Evolutionary conservation across 1,139 yeast genomes (phyloP).

Genomic region (Yamadazyma buinensis): DNA sequence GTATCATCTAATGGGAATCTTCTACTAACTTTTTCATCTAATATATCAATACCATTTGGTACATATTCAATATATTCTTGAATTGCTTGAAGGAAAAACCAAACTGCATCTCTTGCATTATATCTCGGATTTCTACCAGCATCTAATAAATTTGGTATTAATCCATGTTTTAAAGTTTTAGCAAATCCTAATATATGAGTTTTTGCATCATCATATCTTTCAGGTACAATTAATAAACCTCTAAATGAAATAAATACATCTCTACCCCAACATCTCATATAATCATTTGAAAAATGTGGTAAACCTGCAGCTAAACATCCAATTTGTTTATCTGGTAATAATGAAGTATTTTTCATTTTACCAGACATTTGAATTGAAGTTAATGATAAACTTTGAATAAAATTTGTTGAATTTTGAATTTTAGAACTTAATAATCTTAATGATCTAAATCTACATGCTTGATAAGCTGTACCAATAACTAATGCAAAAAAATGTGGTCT

Average conservation of each 20-base stretch:
- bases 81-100: conserved; percentile 86
- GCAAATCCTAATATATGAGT: conserved; percentile 84
- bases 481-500: conserved; percentile 86
- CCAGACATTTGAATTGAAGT: conserved; percentile 90
- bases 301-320: conserved; percentile 93
- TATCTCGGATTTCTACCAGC: conserved; percentile 92
- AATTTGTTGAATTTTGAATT: conserved; percentile 61
- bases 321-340: conserved; percentile 57
- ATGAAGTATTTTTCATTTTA: conserved; percentile 66
- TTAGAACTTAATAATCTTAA: conserved; percentile 51
- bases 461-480: conserved; percentile 75
- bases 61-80: conserved; percentile 74
- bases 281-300: conserved; percentile 87
- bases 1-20: conserved; percentile 90
- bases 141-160: conserved; percentile 89
- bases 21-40: conserved; percentile 70
- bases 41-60: conserved; percentile 65
- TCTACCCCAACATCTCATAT: conserved; percentile 98
- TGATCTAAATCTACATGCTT: conserved; percentile 70
- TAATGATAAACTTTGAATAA: conserved; percentile 75
- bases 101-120: conserved; percentile 95
- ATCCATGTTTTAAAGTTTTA: conserved; percentile 87
- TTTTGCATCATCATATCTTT: conserved; percentile 75
- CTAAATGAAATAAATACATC: conserved; percentile 87
- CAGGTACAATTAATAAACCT: conserved; percentile 77